Evolutionary conservation across 2,329 filamentous ascomycete genomes (phyloP).

Genomic region (Apiospora aurea): DNA sequence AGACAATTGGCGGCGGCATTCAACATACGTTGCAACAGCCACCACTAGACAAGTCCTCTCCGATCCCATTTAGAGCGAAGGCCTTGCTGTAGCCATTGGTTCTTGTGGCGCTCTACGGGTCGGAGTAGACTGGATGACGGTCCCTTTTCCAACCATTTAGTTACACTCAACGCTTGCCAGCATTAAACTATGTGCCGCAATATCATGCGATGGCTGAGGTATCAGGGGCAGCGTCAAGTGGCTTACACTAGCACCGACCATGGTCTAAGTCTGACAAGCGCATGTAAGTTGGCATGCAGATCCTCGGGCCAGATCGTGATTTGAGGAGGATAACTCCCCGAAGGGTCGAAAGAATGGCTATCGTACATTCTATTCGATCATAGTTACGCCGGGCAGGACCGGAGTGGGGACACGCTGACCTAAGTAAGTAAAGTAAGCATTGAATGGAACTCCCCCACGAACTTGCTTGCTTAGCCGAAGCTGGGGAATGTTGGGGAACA

Average conservation of each 20-base stretch:
- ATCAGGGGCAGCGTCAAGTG: neutral
- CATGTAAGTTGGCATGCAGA: neutral
- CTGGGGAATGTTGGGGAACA: slow-evolving; percentile 13
- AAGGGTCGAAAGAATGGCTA: neutral
- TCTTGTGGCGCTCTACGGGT: neutral
- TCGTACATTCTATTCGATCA: neutral
- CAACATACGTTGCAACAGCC: neutral
- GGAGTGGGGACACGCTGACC: neutral
- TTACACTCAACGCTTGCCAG: neutral
- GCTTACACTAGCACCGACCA: neutral
- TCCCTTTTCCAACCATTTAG: neutral
- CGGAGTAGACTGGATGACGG: neutral
- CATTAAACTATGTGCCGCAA: neutral
- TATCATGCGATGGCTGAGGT: neutral
- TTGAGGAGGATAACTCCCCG: too few relatives aligned
- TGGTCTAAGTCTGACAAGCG: neutral
- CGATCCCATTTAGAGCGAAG: neutral
- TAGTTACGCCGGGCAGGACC: neutral
- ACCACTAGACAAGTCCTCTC: neutral
- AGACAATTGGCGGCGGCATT: neutral
- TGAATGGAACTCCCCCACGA: slow-evolving; percentile 6
- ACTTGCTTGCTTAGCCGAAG: slow-evolving; percentile 9
- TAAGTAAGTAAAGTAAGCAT: too few relatives aligned
- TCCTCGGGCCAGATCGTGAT: neutral
- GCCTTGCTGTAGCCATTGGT: neutral